These are phyloP conservation scores for Hyaloscypha finlandica DNA, from an alignment of 495 filamentous ascomycete genomes.

Conservation along the genomic window DNA sequence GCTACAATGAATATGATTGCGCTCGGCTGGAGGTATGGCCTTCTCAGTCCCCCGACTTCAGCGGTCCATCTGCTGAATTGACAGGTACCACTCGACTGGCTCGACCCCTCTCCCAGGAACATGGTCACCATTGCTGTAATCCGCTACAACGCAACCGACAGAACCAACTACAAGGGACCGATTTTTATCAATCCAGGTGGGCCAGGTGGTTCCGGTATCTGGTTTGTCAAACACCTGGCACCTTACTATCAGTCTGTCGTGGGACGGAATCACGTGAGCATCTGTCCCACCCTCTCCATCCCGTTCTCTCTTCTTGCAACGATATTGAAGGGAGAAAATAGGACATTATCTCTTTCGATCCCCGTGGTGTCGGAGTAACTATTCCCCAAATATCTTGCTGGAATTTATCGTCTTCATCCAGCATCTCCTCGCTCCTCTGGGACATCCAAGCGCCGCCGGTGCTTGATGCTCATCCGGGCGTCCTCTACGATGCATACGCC, in stretches of 20 bases:
- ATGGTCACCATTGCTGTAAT: slow-evolving; percentile 46
- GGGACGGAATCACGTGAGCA: slow-evolving; percentile 39
- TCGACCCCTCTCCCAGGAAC: slow-evolving; percentile 37
- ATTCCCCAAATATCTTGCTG: slow-evolving; percentile 47
- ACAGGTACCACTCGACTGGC: slow-evolving; percentile 51
- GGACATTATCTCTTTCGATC: slow-evolving; percentile 54
- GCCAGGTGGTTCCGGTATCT: slow-evolving; percentile 51
- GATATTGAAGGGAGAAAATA: slow-evolving; percentile 21
- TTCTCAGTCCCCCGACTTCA: slow-evolving; percentile 7
- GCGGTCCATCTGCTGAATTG: not conserved
- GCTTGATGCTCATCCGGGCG: slow-evolving; percentile 42
- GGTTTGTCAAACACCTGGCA: slow-evolving; percentile 39
- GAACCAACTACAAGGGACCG: slow-evolving; percentile 43
- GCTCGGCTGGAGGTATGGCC: slow-evolving; percentile 39
- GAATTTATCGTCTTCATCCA: slow-evolving; percentile 30
- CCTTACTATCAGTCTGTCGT: slow-evolving; percentile 46
- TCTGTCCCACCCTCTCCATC: not conserved
- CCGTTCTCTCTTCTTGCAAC: not conserved
- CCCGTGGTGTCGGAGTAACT: slow-evolving; percentile 47
- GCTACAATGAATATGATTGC: slow-evolving; percentile 38
- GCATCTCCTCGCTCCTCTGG: slow-evolving; percentile 39
- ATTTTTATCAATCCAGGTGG: slow-evolving; percentile 56
- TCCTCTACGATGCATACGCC: slow-evolving; percentile 43
- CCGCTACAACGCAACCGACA: slow-evolving; percentile 45
- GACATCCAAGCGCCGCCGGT: slow-evolving; percentile 40